phyloP scores from a whole-genome alignment of 169 alveolate genomes.

The Cryptosporidium tyzzeri region DNA sequence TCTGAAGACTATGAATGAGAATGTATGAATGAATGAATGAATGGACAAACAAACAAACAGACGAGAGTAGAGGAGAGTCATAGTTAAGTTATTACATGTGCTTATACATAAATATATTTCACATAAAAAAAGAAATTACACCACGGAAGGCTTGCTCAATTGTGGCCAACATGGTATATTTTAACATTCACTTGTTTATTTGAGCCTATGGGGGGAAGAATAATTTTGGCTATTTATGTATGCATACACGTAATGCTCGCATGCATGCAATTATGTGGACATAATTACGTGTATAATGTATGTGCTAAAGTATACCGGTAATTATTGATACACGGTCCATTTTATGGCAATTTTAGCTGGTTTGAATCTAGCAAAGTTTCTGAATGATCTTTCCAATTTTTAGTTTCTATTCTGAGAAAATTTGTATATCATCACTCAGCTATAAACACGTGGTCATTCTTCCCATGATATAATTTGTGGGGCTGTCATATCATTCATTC shows the following conservation, averaged over 20 bases:
- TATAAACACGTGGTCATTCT: background rate
- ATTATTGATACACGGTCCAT: background rate
- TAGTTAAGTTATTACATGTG: background rate
- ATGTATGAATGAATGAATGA: too few species aligned
- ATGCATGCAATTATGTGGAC: background rate
- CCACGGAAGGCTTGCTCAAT: background rate
- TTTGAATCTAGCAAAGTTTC: conserved; percentile 18
- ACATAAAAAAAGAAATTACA: background rate
- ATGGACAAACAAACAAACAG: too few species aligned
- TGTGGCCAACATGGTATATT: background rate
- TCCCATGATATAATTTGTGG: background rate
- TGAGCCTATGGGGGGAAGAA: background rate
- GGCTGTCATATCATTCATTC: background rate
- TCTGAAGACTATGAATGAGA: background rate
- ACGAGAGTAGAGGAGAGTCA: background rate
- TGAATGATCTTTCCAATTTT: background rate
- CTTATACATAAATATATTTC: background rate
- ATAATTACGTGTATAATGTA: conserved; percentile 1
- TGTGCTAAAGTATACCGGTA: conserved; percentile 9
- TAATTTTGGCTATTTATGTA: background rate
- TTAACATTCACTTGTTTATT: background rate
- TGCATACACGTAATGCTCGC: conserved; percentile 1
- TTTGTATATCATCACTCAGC: background rate
- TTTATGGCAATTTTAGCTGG: background rate
- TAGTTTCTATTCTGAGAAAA: background rate